A percentile compares a stretch with the other conserved stretches of the same genome.
Evolutionary conservation across 1,284 basidiomycete genomes (phyloP).

Genomic region (Cryptococcus maquisensis): DNA sequence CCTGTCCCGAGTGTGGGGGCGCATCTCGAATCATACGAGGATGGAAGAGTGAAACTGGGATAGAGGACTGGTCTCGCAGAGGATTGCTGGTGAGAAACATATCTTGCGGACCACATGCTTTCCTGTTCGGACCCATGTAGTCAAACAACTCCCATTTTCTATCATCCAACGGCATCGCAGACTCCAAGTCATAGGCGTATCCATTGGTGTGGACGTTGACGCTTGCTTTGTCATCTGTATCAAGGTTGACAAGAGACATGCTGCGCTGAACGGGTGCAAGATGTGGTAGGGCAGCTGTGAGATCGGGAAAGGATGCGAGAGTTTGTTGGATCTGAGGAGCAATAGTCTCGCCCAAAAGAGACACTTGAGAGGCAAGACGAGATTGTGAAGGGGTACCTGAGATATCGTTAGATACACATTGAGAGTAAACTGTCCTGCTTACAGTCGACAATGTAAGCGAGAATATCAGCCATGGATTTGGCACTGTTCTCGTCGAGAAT

Average conservation of each 20-base stretch:
- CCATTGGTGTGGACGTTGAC: not conserved
- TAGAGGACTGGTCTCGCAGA: slow-evolving; percentile 34
- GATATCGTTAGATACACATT: not conserved
- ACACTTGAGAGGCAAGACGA: slow-evolving; percentile 21
- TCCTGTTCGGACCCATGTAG: slow-evolving; percentile 23
- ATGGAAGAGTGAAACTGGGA: slow-evolving; percentile 37
- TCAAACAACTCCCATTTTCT: slow-evolving; percentile 46
- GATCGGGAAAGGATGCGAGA: slow-evolving; percentile 10
- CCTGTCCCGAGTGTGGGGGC: slow-evolving; percentile 14
- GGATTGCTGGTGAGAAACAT: slow-evolving; percentile 27
- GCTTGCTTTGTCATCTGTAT: slow-evolving; percentile 2
- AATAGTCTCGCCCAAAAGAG: slow-evolving; percentile 29
- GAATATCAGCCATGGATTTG: slow-evolving; percentile 26
- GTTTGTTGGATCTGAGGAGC: slow-evolving; percentile 19
- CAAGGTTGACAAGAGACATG: slow-evolving; percentile 23
- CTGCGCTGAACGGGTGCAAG: slow-evolving; percentile 23
- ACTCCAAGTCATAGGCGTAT: slow-evolving; percentile 3
- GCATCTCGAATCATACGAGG: slow-evolving; percentile 37
- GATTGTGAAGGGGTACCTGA: slow-evolving; percentile 24
- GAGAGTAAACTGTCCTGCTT: slow-evolving; percentile 4
- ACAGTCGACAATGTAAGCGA: slow-evolving; percentile 33
- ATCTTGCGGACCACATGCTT: slow-evolving; percentile 20
- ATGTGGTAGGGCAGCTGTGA: slow-evolving; percentile 27
- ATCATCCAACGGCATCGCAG: slow-evolving; percentile 34
- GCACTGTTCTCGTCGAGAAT: slow-evolving; percentile 1